A percentile compares a stretch with the other conserved stretches of the same genome.
phyloP scores from a whole-genome alignment of 2,329 filamentous ascomycete genomes.

The Fusarium clavum region DNA sequence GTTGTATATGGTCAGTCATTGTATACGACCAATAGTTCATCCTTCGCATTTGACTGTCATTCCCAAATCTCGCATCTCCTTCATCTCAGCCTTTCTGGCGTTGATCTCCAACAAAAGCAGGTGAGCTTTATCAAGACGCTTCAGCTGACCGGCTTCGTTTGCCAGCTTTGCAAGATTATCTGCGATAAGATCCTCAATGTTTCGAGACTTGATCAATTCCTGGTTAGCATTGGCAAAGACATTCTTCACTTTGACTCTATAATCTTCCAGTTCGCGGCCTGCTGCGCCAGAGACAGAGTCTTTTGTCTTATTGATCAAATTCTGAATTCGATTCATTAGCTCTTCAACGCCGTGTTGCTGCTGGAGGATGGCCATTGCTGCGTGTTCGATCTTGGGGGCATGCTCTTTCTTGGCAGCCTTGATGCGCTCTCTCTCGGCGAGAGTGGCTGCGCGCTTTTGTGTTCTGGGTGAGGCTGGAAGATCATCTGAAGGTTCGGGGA shows the following conservation, averaged over 20 bases:
- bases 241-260: not conserved
- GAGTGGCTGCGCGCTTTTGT: constrained; percentile 5
- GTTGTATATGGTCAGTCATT: not conserved
- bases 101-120: not conserved
- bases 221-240: not conserved
- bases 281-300: constrained; percentile 3
- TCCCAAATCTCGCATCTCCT: not conserved
- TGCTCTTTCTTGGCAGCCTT: not conserved
- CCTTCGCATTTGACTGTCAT: not conserved
- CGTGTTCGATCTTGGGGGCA: not conserved
- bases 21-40: not conserved
- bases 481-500: not conserved
- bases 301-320: not conserved
- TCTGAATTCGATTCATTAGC: not conserved
- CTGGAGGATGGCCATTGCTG: not conserved
- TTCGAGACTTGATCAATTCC: not conserved
- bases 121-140: constrained; percentile 12
- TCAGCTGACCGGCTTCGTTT: constrained; percentile 10
- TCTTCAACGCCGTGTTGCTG: not conserved
- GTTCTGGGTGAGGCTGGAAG: not conserved
- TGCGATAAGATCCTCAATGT: not conserved
- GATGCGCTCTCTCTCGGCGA: constrained; percentile 21
- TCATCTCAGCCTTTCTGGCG: not conserved
- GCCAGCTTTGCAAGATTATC: constrained; percentile 12
- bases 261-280: constrained; percentile 9